phyloP scores from a whole-genome alignment of 257 asterid genomes.

The Linderniella brevidens region DNA sequence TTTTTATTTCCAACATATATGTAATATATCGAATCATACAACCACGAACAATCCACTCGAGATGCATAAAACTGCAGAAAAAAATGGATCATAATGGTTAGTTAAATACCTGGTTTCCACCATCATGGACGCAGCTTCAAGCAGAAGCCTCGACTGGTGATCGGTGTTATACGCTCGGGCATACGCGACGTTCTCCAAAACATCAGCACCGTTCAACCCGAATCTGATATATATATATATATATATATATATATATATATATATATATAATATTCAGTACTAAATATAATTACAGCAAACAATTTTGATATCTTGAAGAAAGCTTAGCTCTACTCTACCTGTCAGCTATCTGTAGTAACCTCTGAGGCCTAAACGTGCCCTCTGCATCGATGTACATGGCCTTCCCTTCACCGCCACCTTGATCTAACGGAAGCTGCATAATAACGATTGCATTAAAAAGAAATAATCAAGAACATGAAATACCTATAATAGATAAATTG shows the following conservation, averaged over 20 bases:
- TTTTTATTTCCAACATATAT: too few species aligned
- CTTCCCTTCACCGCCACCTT: constrained; percentile 97
- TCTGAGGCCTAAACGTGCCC: constrained; percentile 96
- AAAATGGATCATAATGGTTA: not conserved
- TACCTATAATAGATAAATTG: too few species aligned
- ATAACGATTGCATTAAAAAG: too few species aligned
- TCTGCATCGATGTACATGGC: constrained; percentile 98
- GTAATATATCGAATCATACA: too few species aligned
- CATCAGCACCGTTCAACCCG: constrained; percentile 89
- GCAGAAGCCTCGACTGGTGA: constrained; percentile 89
- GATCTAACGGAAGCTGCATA: constrained; percentile 77
- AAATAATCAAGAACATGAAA: too few species aligned
- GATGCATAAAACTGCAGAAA: not conserved
- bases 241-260: too few species aligned
- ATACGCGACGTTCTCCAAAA: constrained; percentile 93
- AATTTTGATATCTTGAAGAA: not conserved
- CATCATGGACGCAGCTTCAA: constrained; percentile 99
- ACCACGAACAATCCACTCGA: too few species aligned
- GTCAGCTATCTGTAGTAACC: constrained; percentile 90
- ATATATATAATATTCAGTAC: too few species aligned
- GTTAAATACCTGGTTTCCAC: constrained; percentile 79
- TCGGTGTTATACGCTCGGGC: constrained; percentile 98
- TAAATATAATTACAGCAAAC: constrained; percentile 8
- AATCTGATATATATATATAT: constrained; percentile 51
- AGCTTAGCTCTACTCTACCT: constrained; percentile 28